Percentiles rank a stretch among this genome's conserved stretches.
These are phyloP conservation scores for Gaeumannomyces sp. DNA, from an alignment of 2,329 filamentous ascomycete genomes.

Conservation along the genomic window DNA sequence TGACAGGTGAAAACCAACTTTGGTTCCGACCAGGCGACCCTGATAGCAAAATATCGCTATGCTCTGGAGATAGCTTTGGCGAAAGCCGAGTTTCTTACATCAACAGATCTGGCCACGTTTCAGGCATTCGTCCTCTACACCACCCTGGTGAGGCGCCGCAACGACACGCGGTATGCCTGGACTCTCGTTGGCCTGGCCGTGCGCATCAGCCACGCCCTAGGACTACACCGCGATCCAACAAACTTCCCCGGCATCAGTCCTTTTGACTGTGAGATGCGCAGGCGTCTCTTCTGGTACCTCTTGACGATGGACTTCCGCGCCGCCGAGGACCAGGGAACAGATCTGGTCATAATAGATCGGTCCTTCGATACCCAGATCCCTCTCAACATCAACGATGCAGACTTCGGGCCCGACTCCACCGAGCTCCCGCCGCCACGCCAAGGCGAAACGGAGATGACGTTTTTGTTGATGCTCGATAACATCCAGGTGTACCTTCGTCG, in stretches of 20 bases:
- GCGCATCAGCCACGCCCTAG: slow-evolving; percentile 46
- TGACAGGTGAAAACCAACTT: slow-evolving; percentile 45
- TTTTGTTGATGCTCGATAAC: slow-evolving; percentile 37
- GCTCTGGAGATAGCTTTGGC: slow-evolving; percentile 54
- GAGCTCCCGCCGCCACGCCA: slow-evolving; percentile 39
- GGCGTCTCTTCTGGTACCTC: slow-evolving; percentile 57
- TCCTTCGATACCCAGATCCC: slow-evolving; percentile 49
- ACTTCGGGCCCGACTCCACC: slow-evolving; percentile 41
- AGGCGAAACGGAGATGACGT: slow-evolving; percentile 48
- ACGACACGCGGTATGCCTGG: slow-evolving; percentile 52
- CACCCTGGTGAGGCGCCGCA: slow-evolving; percentile 43
- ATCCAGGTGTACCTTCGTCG: slow-evolving; percentile 31
- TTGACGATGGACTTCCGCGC: slow-evolving; percentile 53
- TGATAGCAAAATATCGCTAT: slow-evolving; percentile 42
- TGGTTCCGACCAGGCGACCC: slow-evolving; percentile 39
- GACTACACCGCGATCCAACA: slow-evolving; percentile 52
- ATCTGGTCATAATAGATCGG: slow-evolving; percentile 37
- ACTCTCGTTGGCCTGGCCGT: slow-evolving; percentile 58
- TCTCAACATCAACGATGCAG: slow-evolving; percentile 50
- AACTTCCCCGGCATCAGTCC: slow-evolving; percentile 46
- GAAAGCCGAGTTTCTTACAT: slow-evolving; percentile 54
- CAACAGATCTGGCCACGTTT: slow-evolving; percentile 51
- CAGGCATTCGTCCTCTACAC: slow-evolving; percentile 58
- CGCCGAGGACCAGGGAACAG: slow-evolving; percentile 53
- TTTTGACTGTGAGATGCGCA: slow-evolving; percentile 57